These are phyloP conservation scores for Peronospora farinosa DNA, from an alignment of 352 stramenopile genomes.

Conservation along the genomic window DNA sequence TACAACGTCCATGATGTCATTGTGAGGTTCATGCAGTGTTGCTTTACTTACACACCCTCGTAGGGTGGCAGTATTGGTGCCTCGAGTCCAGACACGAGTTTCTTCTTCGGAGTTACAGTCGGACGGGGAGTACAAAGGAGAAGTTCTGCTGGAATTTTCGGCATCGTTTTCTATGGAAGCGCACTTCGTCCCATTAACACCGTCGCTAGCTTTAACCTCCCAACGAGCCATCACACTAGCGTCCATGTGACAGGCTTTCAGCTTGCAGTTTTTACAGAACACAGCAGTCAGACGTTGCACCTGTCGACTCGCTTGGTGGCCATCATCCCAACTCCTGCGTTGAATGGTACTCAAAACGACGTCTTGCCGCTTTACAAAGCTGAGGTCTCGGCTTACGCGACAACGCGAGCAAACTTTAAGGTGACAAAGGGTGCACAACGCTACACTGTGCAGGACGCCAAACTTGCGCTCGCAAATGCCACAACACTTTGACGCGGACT, in stretches of 20 bases:
- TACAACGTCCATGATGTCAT: conserved; percentile 6
- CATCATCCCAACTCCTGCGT: conserved; percentile 19
- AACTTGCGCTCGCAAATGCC: conserved; percentile 37
- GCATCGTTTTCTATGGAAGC: not conserved
- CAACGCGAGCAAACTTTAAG: conserved; percentile 35
- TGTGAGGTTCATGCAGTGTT: not conserved
- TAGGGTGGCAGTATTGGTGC: not conserved
- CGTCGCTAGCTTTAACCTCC: conserved; percentile 11
- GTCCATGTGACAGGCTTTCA: conserved; percentile 21
- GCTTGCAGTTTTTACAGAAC: conserved; percentile 57
- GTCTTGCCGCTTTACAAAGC: conserved; percentile 20
- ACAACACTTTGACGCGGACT: conserved; percentile 17
- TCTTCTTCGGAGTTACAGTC: conserved; percentile 3
- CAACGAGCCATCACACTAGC: conserved; percentile 22
- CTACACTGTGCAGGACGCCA: conserved; percentile 26
- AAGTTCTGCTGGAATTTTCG: conserved; percentile 1
- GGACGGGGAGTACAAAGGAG: conserved; percentile 4
- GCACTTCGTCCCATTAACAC: conserved; percentile 5
- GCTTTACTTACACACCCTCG: not conserved
- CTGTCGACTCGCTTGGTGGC: conserved; percentile 6
- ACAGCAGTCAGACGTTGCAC: conserved; percentile 25
- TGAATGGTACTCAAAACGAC: conserved; percentile 1
- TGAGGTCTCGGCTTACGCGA: conserved; percentile 28
- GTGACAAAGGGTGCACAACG: conserved; percentile 33
- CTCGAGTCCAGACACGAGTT: conserved; percentile 15